A percentile compares a stretch with the other conserved stretches of the same genome.
Evolutionary conservation across 2,329 filamentous ascomycete species (phyloP).

Genomic region (Diaporthe vaccinii): DNA sequence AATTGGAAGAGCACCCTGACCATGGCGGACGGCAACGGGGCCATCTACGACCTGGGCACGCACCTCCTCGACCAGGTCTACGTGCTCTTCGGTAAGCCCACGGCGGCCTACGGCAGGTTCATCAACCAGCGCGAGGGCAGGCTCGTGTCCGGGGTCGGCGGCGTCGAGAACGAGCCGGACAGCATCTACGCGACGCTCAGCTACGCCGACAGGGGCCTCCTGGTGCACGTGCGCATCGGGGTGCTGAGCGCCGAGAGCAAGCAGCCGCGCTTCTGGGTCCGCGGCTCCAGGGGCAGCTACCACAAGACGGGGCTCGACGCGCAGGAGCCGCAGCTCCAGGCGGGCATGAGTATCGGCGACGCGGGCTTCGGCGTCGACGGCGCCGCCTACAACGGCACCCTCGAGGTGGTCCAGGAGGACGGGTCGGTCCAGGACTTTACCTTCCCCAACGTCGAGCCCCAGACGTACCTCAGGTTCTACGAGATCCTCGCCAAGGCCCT

Average conservation of each 20-base stretch:
- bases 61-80: slow-evolving; percentile 84
- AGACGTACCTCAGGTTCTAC: slow-evolving; percentile 80
- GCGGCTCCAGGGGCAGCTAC: slow-evolving; percentile 81
- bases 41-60: slow-evolving; percentile 80
- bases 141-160: slow-evolving; percentile 46
- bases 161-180: slow-evolving; percentile 66
- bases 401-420: slow-evolving; percentile 68
- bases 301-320: slow-evolving; percentile 79
- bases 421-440: slow-evolving; percentile 64
- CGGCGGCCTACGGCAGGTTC: slow-evolving; percentile 76
- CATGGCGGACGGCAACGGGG: slow-evolving; percentile 74
- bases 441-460: slow-evolving; percentile 71
- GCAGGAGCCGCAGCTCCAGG: slow-evolving; percentile 81
- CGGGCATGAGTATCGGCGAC: slow-evolving; percentile 69
- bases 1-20: slow-evolving; percentile 77
- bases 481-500: slow-evolving; percentile 63
- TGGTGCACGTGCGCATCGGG: slow-evolving; percentile 78
- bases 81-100: slow-evolving; percentile 77
- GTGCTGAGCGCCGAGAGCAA: slow-evolving; percentile 76
- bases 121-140: slow-evolving; percentile 72
- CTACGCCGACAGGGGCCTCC: slow-evolving; percentile 70
- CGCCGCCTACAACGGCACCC: slow-evolving; percentile 67
- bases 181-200: slow-evolving; percentile 74
- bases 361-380: slow-evolving; percentile 75
- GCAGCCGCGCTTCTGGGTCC: slow-evolving; percentile 83